Conservation (phyloP, 345 rosid species). For the Camelina laxa region DNA sequence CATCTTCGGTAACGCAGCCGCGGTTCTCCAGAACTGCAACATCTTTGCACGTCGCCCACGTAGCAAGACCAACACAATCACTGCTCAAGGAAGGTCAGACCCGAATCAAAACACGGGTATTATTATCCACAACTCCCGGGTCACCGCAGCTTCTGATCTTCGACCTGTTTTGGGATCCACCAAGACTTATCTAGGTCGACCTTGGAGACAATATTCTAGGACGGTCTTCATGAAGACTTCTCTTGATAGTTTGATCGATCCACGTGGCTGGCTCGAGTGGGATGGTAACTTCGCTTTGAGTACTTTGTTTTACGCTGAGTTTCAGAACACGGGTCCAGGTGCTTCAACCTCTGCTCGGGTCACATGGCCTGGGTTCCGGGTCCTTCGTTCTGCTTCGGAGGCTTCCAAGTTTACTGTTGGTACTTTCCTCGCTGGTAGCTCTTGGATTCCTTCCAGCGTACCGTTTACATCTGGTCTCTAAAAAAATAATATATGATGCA, state of each 20-base stretch:
- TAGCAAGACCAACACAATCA: slow-evolving; percentile 49
- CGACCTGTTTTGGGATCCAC: slow-evolving; percentile 56
- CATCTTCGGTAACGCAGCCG: slow-evolving; percentile 72
- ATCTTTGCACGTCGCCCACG: slow-evolving; percentile 57
- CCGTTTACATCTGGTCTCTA: slow-evolving; percentile 61
- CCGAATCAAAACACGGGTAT: slow-evolving; percentile 72
- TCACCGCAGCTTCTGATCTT: slow-evolving; percentile 59
- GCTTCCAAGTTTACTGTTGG: slow-evolving; percentile 58
- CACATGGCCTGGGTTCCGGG: slow-evolving; percentile 59
- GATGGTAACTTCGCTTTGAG: slow-evolving; percentile 52
- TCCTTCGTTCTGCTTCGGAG: slow-evolving; percentile 49
- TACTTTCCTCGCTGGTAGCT: slow-evolving; percentile 53
- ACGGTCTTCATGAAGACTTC: slow-evolving; percentile 56
- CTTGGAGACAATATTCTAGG: slow-evolving; percentile 63
- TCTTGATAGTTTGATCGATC: slow-evolving; percentile 55
- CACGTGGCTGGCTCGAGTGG: slow-evolving; percentile 70
- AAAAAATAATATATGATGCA: not conserved
- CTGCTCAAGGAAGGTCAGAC: slow-evolving; percentile 65
- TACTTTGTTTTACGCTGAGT: slow-evolving; percentile 61
- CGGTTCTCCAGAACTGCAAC: slow-evolving; percentile 57
- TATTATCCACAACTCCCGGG: slow-evolving; percentile 56
- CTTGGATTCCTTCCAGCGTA: slow-evolving; percentile 60
- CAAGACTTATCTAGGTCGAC: slow-evolving; percentile 61
- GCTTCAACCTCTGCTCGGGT: slow-evolving; percentile 53
- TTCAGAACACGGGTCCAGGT: slow-evolving; percentile 59